These are phyloP conservation scores for Syzygium syzygioides DNA, from an alignment of 441 rosid species.

Conservation along the genomic window DNA sequence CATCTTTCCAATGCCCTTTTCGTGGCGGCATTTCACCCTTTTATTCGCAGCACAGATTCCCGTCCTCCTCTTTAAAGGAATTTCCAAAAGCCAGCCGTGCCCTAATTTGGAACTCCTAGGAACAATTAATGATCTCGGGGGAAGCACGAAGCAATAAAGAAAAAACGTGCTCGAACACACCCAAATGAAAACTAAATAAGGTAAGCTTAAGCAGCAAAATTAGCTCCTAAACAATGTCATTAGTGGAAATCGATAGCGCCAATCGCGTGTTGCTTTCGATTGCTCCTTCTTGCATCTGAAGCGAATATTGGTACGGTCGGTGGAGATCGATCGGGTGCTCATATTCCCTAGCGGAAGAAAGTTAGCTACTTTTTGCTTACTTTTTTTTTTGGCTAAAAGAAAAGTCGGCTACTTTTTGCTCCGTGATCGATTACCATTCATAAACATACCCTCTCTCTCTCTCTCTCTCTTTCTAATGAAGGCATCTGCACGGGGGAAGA, in stretches of 20 bases:
- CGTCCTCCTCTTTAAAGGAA: background rate
- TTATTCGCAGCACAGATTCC: background rate
- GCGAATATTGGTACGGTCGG: background rate
- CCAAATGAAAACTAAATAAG: background rate
- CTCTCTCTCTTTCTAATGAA: fast-evolving
- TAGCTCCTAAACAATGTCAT: background rate
- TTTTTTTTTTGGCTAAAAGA: background rate
- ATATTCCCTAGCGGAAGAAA: background rate
- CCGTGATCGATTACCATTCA: fast-evolving
- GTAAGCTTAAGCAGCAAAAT: background rate
- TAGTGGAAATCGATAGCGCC: background rate
- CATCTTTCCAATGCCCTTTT: background rate
- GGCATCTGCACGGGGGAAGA: background rate
- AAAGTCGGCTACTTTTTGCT: background rate
- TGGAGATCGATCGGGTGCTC: background rate
- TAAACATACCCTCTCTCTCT: background rate
- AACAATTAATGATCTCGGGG: no score
- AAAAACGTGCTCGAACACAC: background rate
- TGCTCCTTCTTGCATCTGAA: background rate
- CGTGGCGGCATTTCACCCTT: background rate
- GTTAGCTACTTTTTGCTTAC: background rate
- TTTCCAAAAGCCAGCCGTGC: background rate
- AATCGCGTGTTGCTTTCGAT: fast-evolving
- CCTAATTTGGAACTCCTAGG: background rate
- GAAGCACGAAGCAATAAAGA: background rate